These are phyloP conservation scores for Monoraphidium neglectum DNA, from an alignment of 139 green algal species.

Conservation along the genomic window DNA sequence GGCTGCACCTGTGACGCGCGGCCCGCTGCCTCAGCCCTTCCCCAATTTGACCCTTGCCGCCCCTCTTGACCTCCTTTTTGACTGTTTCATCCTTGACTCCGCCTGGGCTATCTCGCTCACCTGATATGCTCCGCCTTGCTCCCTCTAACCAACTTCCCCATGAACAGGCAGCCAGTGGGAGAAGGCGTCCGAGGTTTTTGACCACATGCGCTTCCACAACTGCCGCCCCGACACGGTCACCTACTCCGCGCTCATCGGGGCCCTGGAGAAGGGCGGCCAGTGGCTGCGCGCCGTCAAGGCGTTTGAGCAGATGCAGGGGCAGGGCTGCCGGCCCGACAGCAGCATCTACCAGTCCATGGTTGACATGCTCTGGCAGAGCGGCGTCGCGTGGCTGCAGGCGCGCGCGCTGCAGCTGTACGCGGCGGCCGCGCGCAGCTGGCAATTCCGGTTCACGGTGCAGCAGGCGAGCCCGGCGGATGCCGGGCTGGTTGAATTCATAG, in stretches of 20 bases:
- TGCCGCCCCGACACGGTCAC: constrained; percentile 51
- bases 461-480: constrained; percentile 30
- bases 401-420: constrained; percentile 47
- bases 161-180: constrained; percentile 23
- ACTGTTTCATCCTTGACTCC: too few relatives aligned
- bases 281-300: constrained; percentile 50
- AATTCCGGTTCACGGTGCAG: constrained; percentile 41
- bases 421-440: constrained; percentile 36
- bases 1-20: too few relatives aligned
- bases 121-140: too few relatives aligned
- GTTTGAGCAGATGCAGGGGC: constrained; percentile 71
- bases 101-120: too few relatives aligned
- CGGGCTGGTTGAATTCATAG: constrained; percentile 38
- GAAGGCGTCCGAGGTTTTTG: constrained; percentile 48
- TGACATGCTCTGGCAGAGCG: constrained; percentile 62
- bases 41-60: too few relatives aligned
- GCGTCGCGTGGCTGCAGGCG: constrained; percentile 59
- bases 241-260: constrained; percentile 54
- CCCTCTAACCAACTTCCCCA: too few relatives aligned
- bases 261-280: constrained; percentile 51
- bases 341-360: constrained; percentile 50
- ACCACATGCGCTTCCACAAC: constrained; percentile 49
- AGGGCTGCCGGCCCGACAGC: constrained; percentile 42
- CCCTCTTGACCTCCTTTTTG: too few relatives aligned
- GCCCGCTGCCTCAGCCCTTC: too few relatives aligned